These are phyloP conservation scores for Halenospora varia DNA, from an alignment of 495 filamentous ascomycete genomes.

Conservation along the genomic window DNA sequence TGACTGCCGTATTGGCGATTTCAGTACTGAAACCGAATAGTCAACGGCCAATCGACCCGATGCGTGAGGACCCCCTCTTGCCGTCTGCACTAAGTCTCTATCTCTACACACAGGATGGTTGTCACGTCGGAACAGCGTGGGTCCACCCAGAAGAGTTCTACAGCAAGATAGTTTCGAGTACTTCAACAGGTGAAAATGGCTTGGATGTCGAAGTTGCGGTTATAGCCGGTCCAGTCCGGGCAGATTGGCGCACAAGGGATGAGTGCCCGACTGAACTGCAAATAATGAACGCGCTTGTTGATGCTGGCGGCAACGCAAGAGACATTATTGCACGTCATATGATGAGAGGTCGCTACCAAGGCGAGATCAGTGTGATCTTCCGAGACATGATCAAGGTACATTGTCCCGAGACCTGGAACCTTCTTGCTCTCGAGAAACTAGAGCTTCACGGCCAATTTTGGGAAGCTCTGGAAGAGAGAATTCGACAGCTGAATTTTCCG, in stretches of 20 bases:
- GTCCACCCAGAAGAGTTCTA: background rate
- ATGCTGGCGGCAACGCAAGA: too few relatives aligned
- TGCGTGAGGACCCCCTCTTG: background rate
- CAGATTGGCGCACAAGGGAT: background rate
- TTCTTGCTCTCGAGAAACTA: too few relatives aligned
- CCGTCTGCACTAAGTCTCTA: background rate
- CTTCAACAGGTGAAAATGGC: background rate
- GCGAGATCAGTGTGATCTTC: too few relatives aligned
- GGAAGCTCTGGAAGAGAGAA: too few relatives aligned
- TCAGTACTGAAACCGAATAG: background rate
- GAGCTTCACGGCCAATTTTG: too few relatives aligned
- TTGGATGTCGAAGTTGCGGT: background rate
- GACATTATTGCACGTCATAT: too few relatives aligned
- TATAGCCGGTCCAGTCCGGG: background rate
- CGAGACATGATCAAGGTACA: too few relatives aligned
- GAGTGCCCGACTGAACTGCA: too few relatives aligned
- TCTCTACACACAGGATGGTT: background rate
- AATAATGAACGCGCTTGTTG: too few relatives aligned
- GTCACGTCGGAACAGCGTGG: background rate
- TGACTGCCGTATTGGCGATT: background rate
- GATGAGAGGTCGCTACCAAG: too few relatives aligned
- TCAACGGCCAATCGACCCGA: background rate
- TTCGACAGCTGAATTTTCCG: too few relatives aligned
- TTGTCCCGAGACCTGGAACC: too few relatives aligned
- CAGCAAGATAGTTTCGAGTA: background rate